A percentile compares a stretch with the other conserved stretches of the same genome.
Conservation (phyloP, 2,329 filamentous ascomycete species). For the Xylariaceae sp. region DNA sequence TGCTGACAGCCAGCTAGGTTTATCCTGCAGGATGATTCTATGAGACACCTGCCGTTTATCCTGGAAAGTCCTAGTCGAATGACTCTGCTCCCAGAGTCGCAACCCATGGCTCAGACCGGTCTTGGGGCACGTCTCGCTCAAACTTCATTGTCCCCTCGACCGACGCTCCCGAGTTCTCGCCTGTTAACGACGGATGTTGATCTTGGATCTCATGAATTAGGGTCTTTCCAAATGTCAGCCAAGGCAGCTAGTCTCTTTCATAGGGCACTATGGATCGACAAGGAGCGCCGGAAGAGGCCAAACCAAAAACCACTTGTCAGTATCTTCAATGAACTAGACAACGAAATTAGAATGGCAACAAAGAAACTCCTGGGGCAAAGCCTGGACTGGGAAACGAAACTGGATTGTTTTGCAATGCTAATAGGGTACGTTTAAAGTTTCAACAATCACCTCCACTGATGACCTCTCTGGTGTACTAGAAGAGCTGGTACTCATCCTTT, state of each 20-base stretch:
- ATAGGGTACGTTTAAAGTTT: conserved; percentile 26
- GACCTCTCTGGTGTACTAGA: background rate
- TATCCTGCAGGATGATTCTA: conserved; percentile 32
- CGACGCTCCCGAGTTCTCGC: conserved; percentile 24
- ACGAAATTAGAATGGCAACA: conserved; percentile 30
- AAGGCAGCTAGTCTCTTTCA: conserved; percentile 33
- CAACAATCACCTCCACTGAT: background rate
- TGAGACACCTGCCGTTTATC: conserved; percentile 32
- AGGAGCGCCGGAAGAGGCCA: conserved; percentile 25
- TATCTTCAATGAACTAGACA: conserved; percentile 29
- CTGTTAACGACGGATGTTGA: conserved; percentile 24
- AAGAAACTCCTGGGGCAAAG: conserved; percentile 27
- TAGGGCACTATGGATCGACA: conserved; percentile 30
- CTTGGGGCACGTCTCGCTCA: conserved; percentile 3
- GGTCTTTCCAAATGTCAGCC: conserved; percentile 32
- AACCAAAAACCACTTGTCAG: conserved; percentile 28
- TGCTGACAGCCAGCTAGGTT: conserved; percentile 26
- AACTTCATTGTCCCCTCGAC: conserved; percentile 8
- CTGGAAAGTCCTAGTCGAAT: conserved; percentile 29
- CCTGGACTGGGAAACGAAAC: conserved; percentile 31
- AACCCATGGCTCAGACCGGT: conserved; percentile 20
- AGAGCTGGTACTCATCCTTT: too few relatives aligned
- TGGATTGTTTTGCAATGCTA: conserved; percentile 36
- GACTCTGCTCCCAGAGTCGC: conserved; percentile 32
- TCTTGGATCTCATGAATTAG: conserved; percentile 24